Percentiles rank a stretch among this genome's conserved stretches.
Evolutionary conservation across 306 rosid genomes (phyloP).

Genomic region (Trifolium repens): DNA sequence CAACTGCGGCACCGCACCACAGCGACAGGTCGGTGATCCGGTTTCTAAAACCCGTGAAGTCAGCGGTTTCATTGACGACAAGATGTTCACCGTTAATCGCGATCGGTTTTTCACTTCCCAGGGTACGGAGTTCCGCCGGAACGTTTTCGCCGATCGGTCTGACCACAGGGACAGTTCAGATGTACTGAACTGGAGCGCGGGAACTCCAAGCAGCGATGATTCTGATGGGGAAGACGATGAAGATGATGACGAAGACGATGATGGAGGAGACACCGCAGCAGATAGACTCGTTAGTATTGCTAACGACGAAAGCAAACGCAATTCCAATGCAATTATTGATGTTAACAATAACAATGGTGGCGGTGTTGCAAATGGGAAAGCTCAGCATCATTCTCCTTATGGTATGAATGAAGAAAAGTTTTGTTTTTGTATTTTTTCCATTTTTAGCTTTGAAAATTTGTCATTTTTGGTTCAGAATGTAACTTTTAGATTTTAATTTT

Average conservation of each 20-base stretch:
- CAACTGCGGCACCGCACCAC: slow-evolving; percentile 58
- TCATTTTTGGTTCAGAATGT: slow-evolving; percentile 25
- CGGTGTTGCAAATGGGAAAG: slow-evolving; percentile 65
- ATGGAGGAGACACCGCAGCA: slow-evolving; percentile 51
- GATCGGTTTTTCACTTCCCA: slow-evolving; percentile 63
- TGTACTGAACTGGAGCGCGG: slow-evolving; percentile 62
- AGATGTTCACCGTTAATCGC: slow-evolving; percentile 61
- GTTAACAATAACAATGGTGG: slow-evolving; percentile 33
- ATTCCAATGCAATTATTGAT: slow-evolving; percentile 43
- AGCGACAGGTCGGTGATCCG: slow-evolving; percentile 64
- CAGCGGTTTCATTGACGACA: slow-evolving; percentile 73
- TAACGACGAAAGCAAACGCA: slow-evolving; percentile 55
- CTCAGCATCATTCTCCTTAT: slow-evolving; percentile 63
- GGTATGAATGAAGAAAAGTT: slow-evolving; percentile 49
- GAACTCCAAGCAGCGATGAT: slow-evolving; percentile 67
- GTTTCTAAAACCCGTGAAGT: slow-evolving; percentile 73
- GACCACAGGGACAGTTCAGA: slow-evolving; percentile 52
- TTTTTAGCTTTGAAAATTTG: not conserved
- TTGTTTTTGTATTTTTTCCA: not conserved
- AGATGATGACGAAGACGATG: slow-evolving; percentile 68
- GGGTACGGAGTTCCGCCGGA: slow-evolving; percentile 66
- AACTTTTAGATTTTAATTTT: not conserved
- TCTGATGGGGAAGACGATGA: slow-evolving; percentile 72
- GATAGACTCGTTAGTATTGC: slow-evolving; percentile 57
- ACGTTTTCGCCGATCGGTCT: slow-evolving; percentile 52